Evolutionary conservation across 129 eudicot genomes (phyloP), one percentile per base, ranked within the genome.

Genomic region (Flaveria sonorensis): DNA sequence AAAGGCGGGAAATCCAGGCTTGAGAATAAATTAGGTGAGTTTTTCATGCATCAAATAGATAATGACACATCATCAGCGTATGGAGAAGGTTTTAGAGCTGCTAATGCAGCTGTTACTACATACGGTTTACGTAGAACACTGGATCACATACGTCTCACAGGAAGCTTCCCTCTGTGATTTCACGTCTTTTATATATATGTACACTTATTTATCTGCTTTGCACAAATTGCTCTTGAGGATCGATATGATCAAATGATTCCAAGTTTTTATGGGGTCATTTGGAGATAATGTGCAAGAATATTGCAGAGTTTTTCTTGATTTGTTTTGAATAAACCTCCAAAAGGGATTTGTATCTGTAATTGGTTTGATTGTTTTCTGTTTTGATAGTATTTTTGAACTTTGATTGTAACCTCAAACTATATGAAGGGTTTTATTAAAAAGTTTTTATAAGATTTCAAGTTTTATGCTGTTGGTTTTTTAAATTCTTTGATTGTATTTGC

Each of bases 1-100:
- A 95, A 95, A 85, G 97, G 97, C 2, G 86, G 86, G 50, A 95
- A 79, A 70, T 95, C 99, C 5, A 70, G 81, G 5, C 84, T 72
- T 1, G 99, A 95, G 70, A 92, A 84, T 77, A 95, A 86, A 83
- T 71, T 95, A 52, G 97, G 99, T 4, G 87, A 86, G 71, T 95
- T 91, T 68, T 95, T 92, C 88, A 82, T 89, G 88, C 95, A 92
- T 80, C 99, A 95, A 80, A 95, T 95, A 50, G 77, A 81, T 16
- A 73, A 95, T 63, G 99, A 95, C 76, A 91, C 96, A 46, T 95
- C 99, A 62, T 89, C 99, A 28, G 97, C 97, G 16, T 95, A 95
- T 73, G 99, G 99, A 48, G 99, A 85, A 50, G 97, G 99, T 21
- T 95, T 81, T 76, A 85, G 97, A 45, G 77, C 96, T 62, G 99